Conservation (phyloP, 352 stramenopile genomes). For the Pythium sp. region DNA sequence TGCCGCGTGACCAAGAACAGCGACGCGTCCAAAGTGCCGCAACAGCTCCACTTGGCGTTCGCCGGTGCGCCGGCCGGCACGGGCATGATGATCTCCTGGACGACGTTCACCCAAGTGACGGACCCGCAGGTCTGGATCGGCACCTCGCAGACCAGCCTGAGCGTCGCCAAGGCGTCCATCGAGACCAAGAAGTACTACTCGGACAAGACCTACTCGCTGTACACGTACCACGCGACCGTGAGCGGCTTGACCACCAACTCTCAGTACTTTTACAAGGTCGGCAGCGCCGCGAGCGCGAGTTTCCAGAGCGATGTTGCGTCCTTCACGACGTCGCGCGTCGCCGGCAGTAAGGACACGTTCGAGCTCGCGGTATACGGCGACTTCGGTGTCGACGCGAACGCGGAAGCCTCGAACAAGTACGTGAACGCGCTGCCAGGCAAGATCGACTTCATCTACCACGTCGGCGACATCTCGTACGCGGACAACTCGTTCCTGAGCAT, state of each 20-base stretch:
- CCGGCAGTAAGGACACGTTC: constrained; percentile 30
- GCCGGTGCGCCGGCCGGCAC: constrained; percentile 38
- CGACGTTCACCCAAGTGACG: constrained; percentile 36
- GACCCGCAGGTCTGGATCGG: constrained; percentile 54
- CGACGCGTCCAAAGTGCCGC: constrained; percentile 22
- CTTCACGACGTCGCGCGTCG: constrained; percentile 29
- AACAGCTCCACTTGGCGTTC: constrained; percentile 61
- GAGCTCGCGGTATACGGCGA: constrained; percentile 59
- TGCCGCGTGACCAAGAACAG: constrained; percentile 25
- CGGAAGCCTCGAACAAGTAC: constrained; percentile 29
- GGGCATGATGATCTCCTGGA: constrained; percentile 63
- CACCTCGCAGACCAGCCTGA: constrained; percentile 23
- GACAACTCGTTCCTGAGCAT: constrained; percentile 27
- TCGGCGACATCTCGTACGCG: constrained; percentile 67
- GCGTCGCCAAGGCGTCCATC: constrained; percentile 19
- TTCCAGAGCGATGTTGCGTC: constrained; percentile 28
- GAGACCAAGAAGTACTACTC: constrained; percentile 42
- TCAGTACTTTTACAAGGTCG: constrained; percentile 54
- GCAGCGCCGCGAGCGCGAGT: constrained; percentile 20
- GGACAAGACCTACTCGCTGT: constrained; percentile 42
- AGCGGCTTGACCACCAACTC: constrained; percentile 12
- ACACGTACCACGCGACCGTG: constrained; percentile 35
- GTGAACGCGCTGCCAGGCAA: constrained; percentile 20
- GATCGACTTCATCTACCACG: constrained; percentile 64
- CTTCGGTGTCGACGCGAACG: constrained; percentile 40